phyloP scores from a whole-genome alignment of 2,329 filamentous ascomycete species.

The Teratosphaeria epicoccoides region DNA sequence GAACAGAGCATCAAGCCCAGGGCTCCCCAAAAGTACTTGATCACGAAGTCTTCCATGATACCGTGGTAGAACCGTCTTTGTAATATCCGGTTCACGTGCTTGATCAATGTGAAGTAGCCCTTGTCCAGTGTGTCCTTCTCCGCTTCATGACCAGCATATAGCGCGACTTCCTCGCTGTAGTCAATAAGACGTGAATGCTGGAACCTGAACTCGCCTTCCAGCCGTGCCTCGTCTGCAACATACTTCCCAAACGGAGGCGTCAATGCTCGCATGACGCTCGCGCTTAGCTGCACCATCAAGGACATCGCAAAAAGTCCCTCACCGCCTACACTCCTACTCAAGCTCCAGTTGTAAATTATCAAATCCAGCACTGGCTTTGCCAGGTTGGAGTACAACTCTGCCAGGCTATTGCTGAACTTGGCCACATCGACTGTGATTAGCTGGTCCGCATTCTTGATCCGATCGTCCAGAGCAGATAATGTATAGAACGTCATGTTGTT shows the following conservation, averaged over 20 bases:
- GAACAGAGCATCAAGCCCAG: conserved; percentile 85
- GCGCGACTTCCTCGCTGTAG: conserved; percentile 85
- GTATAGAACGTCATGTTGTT: conserved; percentile 98
- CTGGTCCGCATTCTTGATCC: conserved; percentile 97
- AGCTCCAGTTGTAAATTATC: conserved; percentile 89
- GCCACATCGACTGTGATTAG: conserved; percentile 93
- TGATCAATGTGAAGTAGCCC: conserved; percentile 97
- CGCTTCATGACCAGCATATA: conserved; percentile 83
- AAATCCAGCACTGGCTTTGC: conserved; percentile 93
- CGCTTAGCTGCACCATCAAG: conserved; percentile 82
- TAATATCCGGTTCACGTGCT: conserved; percentile 94
- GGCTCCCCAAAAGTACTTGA: conserved; percentile 99
- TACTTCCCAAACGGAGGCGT: conserved; percentile 97
- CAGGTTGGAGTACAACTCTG: conserved; percentile 90
- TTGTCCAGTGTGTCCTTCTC: conserved; percentile 98
- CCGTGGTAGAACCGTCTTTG: conserved; percentile 87
- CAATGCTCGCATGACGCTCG: conserved; percentile 82
- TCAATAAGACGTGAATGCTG: conserved; percentile 92
- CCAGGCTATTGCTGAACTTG: conserved; percentile 89
- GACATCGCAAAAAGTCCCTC: conserved; percentile 95
- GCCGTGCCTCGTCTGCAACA: conserved; percentile 84
- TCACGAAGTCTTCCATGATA: conserved; percentile 99
- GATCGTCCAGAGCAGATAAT: conserved; percentile 85
- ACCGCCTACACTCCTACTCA: conserved; percentile 89
- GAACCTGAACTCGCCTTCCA: conserved; percentile 94